These are phyloP conservation scores for Fusarium tricinctum DNA, from an alignment of 2,329 filamentous ascomycete species.

Conservation along the genomic window DNA sequence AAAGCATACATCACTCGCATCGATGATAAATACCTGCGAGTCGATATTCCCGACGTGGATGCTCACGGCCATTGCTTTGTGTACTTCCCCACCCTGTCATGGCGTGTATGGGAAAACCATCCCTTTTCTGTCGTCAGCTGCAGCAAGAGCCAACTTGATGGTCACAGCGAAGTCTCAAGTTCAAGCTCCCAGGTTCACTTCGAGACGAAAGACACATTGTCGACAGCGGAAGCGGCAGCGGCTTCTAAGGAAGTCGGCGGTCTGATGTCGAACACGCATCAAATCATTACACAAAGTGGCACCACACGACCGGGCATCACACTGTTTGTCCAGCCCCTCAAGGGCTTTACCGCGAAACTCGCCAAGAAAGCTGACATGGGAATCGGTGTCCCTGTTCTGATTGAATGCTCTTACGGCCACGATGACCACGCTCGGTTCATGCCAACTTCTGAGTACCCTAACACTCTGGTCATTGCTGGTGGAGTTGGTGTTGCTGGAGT, in stretches of 20 bases:
- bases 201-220: constrained; percentile 15
- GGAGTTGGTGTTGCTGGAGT: constrained; percentile 53
- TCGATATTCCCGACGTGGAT: constrained; percentile 49
- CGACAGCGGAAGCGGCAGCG: not conserved
- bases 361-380: constrained; percentile 29
- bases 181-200: constrained; percentile 26
- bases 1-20: constrained; percentile 48
- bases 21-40: constrained; percentile 51
- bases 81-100: constrained; percentile 52
- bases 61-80: constrained; percentile 51
- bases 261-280: not conserved
- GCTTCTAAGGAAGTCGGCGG: constrained; percentile 37
- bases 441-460: constrained; percentile 45
- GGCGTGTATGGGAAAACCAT: constrained; percentile 54
- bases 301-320: constrained; percentile 44
- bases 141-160: constrained; percentile 22
- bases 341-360: constrained; percentile 46
- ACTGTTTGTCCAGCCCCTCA: constrained; percentile 47
- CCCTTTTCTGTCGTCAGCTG: constrained; percentile 51
- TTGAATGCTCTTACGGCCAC: constrained; percentile 51
- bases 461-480: constrained; percentile 50
- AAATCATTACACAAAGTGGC: constrained; percentile 4
- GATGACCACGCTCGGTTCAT: constrained; percentile 41
- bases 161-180: not conserved
- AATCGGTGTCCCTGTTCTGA: constrained; percentile 45